Conservation (phyloP, 768 basidiomycete species). For the Trametes coccinea region DNA sequence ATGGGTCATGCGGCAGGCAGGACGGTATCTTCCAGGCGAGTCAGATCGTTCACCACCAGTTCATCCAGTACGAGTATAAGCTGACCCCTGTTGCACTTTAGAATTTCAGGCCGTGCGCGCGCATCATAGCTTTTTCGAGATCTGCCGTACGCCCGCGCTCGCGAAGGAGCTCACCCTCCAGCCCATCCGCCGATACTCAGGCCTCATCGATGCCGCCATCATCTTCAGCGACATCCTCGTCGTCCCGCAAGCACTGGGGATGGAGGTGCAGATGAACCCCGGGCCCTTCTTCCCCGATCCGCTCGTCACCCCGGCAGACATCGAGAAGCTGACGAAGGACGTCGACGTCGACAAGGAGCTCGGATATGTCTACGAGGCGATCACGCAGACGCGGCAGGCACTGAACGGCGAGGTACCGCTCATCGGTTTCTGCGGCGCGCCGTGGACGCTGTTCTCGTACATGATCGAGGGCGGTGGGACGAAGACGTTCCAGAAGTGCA, state of each 20-base stretch:
- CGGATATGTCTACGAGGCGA: slow-evolving; percentile 90
- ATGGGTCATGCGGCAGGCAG: slow-evolving; percentile 98
- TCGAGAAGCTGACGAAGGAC: slow-evolving; percentile 54
- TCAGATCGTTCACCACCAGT: no score
- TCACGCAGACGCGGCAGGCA: slow-evolving; percentile 78
- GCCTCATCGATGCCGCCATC: slow-evolving; percentile 91
- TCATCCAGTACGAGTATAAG: no score
- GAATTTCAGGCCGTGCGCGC: slow-evolving; percentile 90
- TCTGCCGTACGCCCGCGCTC: slow-evolving; percentile 89
- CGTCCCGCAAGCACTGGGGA: slow-evolving; percentile 95
- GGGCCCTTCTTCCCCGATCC: slow-evolving; percentile 89
- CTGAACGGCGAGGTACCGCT: slow-evolving; percentile 89
- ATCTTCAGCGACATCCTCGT: slow-evolving; percentile 99
- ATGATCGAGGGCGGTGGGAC: slow-evolving; percentile 97
- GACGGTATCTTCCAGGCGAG: slow-evolving; percentile 85
- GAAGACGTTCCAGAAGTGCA: slow-evolving; percentile 87
- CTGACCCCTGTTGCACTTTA: slow-evolving; percentile 31
- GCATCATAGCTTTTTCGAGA: slow-evolving; percentile 89
- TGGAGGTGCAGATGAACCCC: slow-evolving; percentile 93
- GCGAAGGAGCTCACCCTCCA: slow-evolving; percentile 91
- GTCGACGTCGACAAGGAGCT: slow-evolving; percentile 86
- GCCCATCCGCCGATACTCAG: slow-evolving; percentile 86
- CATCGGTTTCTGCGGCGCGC: slow-evolving; percentile 96
- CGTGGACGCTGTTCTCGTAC: slow-evolving; percentile 97
- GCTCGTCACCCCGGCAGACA: slow-evolving; percentile 72